Percentiles rank a stretch among this genome's conserved stretches.
Conservation (phyloP, 2,329 filamentous ascomycete species). For the Apiospora koreana region DNA sequence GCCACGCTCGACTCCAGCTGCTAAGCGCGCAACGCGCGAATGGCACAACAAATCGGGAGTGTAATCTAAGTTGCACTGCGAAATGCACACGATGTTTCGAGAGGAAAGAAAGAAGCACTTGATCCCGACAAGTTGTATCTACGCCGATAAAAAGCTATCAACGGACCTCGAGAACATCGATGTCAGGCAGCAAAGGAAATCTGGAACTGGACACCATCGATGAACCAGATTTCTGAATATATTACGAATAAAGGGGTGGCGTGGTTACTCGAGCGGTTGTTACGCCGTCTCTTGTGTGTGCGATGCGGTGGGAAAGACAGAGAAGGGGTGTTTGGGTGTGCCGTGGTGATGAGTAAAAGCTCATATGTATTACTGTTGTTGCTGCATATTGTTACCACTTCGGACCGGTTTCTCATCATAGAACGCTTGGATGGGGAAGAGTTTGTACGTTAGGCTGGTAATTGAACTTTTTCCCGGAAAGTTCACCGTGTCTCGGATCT, state of each 20-base stretch:
- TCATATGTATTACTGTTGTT: conserved; percentile 11
- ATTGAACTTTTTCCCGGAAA: conserved; percentile 1
- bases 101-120: conserved; percentile 8
- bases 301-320: background rate
- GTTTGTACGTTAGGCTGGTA: conserved; percentile 14
- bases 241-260: background rate
- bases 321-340: background rate
- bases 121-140: conserved; percentile 9
- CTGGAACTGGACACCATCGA: background rate
- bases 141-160: background rate
- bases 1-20: conserved; percentile 58
- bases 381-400: conserved; percentile 10
- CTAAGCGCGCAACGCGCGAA: background rate
- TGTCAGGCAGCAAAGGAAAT: background rate
- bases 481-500: background rate
- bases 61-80: background rate
- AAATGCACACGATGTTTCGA: background rate
- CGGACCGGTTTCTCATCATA: conserved; percentile 12
- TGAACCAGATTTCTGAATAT: background rate
- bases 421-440: conserved; percentile 11
- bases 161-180: background rate
- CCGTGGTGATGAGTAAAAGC: conserved; percentile 10
- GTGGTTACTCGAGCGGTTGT: background rate
- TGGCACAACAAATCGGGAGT: background rate
- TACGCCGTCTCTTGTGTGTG: background rate